These are phyloP conservation scores for Zygosaccharomyces rouxii DNA, from an alignment of 805 yeast species.

Conservation along the genomic window DNA sequence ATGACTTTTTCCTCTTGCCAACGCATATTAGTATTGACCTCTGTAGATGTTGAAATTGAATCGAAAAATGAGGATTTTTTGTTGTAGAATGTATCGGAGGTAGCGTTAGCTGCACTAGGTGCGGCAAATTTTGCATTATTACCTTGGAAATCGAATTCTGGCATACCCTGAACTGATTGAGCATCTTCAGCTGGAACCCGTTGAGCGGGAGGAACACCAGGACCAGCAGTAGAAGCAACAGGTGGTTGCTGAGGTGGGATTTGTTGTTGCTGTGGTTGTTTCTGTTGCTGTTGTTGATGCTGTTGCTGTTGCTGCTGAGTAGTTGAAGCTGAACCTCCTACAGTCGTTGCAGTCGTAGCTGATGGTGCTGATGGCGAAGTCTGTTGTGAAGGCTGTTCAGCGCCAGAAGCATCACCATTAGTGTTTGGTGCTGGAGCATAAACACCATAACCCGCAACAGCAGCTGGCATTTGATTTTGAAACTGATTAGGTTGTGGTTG, in stretches of 20 bases:
- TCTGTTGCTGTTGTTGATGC: not conserved
- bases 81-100: conserved; percentile 50
- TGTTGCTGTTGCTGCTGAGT: conserved; percentile 6
- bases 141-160: conserved; percentile 70
- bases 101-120: conserved; percentile 7
- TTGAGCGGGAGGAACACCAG: not conserved
- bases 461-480: conserved; percentile 31
- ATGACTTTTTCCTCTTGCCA: conserved; percentile 70
- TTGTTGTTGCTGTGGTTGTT: conserved; percentile 6
- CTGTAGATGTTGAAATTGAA: conserved; percentile 66
- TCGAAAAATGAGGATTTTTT: conserved; percentile 87
- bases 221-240: not conserved
- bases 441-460: conserved; percentile 35
- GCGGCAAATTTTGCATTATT: conserved; percentile 68
- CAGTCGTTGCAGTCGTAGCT: not conserved
- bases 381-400: not conserved
- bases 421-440: conserved; percentile 26
- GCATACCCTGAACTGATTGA: not conserved
- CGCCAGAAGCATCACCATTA: not conserved
- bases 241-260: not conserved
- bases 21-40: conserved; percentile 45
- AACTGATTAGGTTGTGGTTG: conserved; percentile 15
- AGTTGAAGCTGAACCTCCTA: not conserved
- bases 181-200: not conserved
- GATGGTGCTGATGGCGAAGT: not conserved